phyloP scores from a whole-genome alignment of 208 protist genomes.

The Porcisia deanei region DNA sequence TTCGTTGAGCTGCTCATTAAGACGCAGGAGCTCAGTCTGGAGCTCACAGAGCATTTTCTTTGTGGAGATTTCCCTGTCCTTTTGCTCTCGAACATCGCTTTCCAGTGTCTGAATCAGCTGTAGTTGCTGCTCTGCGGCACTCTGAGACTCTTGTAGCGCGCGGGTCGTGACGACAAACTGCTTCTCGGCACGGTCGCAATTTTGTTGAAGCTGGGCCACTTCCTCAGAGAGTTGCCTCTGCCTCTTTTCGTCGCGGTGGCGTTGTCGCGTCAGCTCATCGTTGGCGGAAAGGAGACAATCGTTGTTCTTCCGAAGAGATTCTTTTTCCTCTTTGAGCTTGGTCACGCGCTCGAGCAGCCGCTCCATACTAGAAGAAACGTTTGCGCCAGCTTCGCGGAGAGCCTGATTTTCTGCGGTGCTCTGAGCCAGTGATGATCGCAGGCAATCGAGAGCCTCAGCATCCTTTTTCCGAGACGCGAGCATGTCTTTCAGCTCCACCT shows the following conservation, averaged over 20 bases:
- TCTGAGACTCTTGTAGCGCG: constrained; percentile 13
- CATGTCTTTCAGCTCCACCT: constrained; percentile 43
- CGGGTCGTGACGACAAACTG: neutral
- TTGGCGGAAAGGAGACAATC: neutral
- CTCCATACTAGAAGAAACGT: constrained; percentile 37
- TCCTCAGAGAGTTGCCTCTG: constrained; percentile 3
- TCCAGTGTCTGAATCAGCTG: constrained; percentile 47
- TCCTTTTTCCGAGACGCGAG: constrained; percentile 25
- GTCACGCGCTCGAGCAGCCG: constrained; percentile 28
- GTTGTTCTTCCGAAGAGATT: constrained; percentile 3
- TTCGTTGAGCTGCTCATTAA: constrained; percentile 26
- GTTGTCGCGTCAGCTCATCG: neutral
- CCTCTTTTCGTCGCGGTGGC: neutral
- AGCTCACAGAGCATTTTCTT: constrained; percentile 44
- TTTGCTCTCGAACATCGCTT: constrained; percentile 36
- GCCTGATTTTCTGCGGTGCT: constrained; percentile 27
- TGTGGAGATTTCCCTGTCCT: constrained; percentile 24
- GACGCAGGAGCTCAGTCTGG: constrained; percentile 11
- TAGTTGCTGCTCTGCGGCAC: constrained; percentile 36
- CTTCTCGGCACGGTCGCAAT: neutral
- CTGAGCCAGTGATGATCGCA: constrained; percentile 22
- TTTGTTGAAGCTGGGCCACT: neutral
- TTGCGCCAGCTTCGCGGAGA: constrained; percentile 26
- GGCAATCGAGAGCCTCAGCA: constrained; percentile 24
- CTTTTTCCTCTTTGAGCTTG: constrained; percentile 40